Evolutionary conservation across 2,329 filamentous ascomycete species (phyloP).

Genomic region (Beauveria sp.): DNA sequence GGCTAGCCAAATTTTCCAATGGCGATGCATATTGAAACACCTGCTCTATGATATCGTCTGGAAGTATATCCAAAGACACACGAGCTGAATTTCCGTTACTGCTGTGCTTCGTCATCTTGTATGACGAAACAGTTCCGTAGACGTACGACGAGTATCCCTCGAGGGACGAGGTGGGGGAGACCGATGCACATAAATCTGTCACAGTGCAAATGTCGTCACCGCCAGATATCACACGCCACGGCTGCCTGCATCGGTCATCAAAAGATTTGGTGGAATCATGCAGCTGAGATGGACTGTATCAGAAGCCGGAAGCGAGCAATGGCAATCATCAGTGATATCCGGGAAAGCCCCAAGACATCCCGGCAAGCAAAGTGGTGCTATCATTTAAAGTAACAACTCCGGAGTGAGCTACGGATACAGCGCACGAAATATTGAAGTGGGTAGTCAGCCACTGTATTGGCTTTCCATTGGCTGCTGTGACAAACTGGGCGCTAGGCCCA

Average conservation of each 20-base stretch:
- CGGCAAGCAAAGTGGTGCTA: background rate
- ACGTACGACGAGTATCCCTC: background rate
- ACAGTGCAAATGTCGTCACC: background rate
- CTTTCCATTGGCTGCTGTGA: background rate
- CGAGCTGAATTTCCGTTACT: constrained; percentile 7
- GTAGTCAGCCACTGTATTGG: background rate
- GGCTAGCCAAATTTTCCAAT: constrained; percentile 39
- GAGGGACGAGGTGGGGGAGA: constrained; percentile 5
- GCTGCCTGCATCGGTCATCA: background rate
- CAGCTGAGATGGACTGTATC: background rate
- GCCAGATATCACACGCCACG: background rate
- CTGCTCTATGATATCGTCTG: constrained; percentile 77
- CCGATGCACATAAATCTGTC: background rate
- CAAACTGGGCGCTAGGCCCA: constrained; percentile 23
- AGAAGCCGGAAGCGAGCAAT: background rate
- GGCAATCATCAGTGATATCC: background rate
- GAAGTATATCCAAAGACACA: constrained; percentile 43
- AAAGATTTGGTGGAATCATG: background rate
- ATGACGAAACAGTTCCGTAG: background rate
- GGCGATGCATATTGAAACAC: constrained; percentile 61
- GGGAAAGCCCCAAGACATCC: background rate
- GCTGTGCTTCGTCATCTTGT: background rate
- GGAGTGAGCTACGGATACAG: background rate
- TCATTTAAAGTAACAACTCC: background rate
- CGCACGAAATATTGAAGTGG: background rate